Evolutionary conservation across 2,329 filamentous ascomycete genomes (phyloP).

Genomic region (Tolypocladium ophioglossoides): DNA sequence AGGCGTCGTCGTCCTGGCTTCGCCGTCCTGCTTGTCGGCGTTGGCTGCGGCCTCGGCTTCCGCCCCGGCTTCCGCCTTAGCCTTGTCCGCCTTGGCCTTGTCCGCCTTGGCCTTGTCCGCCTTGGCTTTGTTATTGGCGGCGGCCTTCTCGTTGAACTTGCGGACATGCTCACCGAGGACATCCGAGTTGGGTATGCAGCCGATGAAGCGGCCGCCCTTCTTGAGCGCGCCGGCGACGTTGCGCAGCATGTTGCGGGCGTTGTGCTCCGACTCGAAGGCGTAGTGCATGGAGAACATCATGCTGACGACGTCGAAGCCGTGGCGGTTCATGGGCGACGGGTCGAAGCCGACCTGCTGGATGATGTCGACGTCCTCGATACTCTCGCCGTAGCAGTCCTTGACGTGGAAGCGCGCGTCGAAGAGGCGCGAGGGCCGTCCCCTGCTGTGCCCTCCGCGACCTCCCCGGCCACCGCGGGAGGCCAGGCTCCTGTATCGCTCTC

Average conservation of each 20-base stretch:
- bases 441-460: slow-evolving; percentile 38
- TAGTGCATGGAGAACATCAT: slow-evolving; percentile 99
- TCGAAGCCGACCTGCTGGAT: slow-evolving; percentile 84
- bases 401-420: slow-evolving; percentile 83
- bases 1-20: slow-evolving; percentile 10
- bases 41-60: slow-evolving; percentile 6
- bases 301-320: slow-evolving; percentile 89
- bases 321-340: slow-evolving; percentile 57
- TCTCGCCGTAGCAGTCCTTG: slow-evolving; percentile 87
- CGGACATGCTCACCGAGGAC: slow-evolving; percentile 73
- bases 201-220: slow-evolving; percentile 89
- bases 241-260: slow-evolving; percentile 82
- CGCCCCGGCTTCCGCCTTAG: no score
- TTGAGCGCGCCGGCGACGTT: slow-evolving; percentile 87
- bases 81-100: no score
- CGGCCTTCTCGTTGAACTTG: slow-evolving; percentile 52
- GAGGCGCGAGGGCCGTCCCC: slow-evolving; percentile 41
- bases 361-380: slow-evolving; percentile 70
- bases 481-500: slow-evolving; percentile 73
- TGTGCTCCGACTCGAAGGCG: slow-evolving; percentile 85
- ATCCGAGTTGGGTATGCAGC: slow-evolving; percentile 94
- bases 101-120: no score
- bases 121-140: slow-evolving; percentile 16
- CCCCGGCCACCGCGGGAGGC: slow-evolving; percentile 45
- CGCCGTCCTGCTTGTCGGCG: slow-evolving; percentile 2